A percentile compares a stretch with the other conserved stretches of the same genome.
phyloP scores from a whole-genome alignment of 352 stramenopile species.

The Phytophthora niederhauseri region DNA sequence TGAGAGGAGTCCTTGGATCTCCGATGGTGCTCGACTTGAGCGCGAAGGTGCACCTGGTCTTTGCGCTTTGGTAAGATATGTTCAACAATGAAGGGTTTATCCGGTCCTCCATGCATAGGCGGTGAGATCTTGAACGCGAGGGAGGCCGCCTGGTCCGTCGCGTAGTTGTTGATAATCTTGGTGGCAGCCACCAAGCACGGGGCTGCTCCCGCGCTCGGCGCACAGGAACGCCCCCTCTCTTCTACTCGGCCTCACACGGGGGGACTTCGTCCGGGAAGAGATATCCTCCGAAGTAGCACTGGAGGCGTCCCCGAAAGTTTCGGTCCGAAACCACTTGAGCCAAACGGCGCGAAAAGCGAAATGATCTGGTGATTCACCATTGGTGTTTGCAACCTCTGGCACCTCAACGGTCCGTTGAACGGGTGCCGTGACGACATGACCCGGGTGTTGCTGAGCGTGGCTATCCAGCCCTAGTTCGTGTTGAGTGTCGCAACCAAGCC shows the following conservation, averaged over 20 bases:
- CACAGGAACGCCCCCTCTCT: background rate
- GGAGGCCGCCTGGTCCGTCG: background rate
- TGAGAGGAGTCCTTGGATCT: background rate
- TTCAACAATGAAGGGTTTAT: background rate
- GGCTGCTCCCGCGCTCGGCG: background rate
- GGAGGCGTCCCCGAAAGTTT: background rate
- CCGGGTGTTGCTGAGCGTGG: too few species aligned
- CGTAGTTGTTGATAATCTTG: background rate
- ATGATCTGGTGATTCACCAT: too few species aligned
- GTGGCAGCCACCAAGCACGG: background rate
- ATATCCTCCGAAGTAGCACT: conserved; percentile 10
- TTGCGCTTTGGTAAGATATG: background rate
- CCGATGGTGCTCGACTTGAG: background rate
- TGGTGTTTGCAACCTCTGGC: too few species aligned
- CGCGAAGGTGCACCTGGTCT: background rate
- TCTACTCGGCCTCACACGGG: conserved; percentile 3
- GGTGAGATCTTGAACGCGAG: too few species aligned
- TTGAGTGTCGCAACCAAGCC: too few species aligned
- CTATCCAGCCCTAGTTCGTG: too few species aligned
- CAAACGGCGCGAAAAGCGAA: background rate
- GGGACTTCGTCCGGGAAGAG: conserved; percentile 6
- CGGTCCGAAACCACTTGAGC: conserved; percentile 4
- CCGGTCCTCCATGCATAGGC: background rate
- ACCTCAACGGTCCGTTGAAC: too few species aligned
- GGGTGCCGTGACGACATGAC: too few species aligned